Evolutionary conservation across 2,329 filamentous ascomycete genomes (phyloP).

Genomic region (Zalaria sp.): DNA sequence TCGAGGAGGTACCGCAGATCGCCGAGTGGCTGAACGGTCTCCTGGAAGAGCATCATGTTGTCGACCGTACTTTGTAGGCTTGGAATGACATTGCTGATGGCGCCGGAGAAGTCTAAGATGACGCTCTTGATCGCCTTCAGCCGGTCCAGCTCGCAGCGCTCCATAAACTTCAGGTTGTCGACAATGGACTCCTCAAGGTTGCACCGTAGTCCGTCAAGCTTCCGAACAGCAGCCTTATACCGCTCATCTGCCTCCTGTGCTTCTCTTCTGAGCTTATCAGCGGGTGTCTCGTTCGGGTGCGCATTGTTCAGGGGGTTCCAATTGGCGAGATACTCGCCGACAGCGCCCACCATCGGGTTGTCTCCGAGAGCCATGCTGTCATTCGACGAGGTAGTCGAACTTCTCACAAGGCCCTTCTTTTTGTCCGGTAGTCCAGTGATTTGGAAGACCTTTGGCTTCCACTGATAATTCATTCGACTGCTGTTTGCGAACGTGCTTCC

Average conservation of each 20-base stretch:
- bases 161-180: constrained; percentile 85
- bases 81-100: constrained; percentile 94
- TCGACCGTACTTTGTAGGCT: constrained; percentile 91
- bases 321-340: constrained; percentile 77
- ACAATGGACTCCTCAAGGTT: constrained; percentile 93
- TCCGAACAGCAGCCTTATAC: constrained; percentile 76
- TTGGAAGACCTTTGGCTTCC: constrained; percentile 85
- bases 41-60: constrained; percentile 98
- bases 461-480: constrained; percentile 94
- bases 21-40: constrained; percentile 86
- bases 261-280: constrained; percentile 75
- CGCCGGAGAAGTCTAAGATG: constrained; percentile 90
- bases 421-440: constrained; percentile 78
- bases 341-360: constrained; percentile 57
- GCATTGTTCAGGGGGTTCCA: constrained; percentile 90
- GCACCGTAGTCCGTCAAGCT: constrained; percentile 81
- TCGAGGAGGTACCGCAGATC: constrained; percentile 90
- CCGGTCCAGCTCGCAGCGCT: constrained; percentile 90
- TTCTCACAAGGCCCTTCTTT: constrained; percentile 55
- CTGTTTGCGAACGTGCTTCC: constrained; percentile 95
- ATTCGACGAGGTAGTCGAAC: constrained; percentile 52
- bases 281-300: constrained; percentile 84
- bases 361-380: constrained; percentile 14
- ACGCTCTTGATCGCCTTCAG: constrained; percentile 98
- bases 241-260: constrained; percentile 81